Conservation (phyloP, 805 yeast species). For the Hanseniaspora hatyaiensis region DNA sequence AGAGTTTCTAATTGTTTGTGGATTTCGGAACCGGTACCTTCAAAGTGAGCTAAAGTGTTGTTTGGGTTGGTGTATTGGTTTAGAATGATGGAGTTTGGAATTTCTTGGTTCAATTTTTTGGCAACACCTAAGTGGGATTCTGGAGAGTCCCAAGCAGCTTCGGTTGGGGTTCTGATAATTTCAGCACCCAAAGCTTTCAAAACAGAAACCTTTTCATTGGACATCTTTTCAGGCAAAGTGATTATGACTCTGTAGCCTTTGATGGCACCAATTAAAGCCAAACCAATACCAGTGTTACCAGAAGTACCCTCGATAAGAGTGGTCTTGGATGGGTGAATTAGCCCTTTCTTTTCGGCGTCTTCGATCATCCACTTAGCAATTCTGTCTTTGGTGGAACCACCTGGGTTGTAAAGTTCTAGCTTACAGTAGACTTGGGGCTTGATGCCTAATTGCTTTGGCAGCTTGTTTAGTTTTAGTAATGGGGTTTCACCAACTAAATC, state of each 20-base stretch:
- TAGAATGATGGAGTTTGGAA: constrained; percentile 71
- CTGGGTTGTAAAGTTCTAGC: constrained; percentile 74
- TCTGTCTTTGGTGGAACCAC: constrained; percentile 83
- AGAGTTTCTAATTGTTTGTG: constrained; percentile 55
- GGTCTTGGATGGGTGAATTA: constrained; percentile 65
- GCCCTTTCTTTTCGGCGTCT: constrained; percentile 67
- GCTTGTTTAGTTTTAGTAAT: constrained; percentile 55
- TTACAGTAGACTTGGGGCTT: constrained; percentile 63
- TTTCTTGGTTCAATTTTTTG: constrained; percentile 62
- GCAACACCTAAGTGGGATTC: constrained; percentile 88
- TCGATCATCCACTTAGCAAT: constrained; percentile 79
- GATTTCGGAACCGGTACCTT: constrained; percentile 75
- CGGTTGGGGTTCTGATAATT: constrained; percentile 81
- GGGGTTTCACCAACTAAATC: constrained; percentile 84
- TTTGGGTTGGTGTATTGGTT: constrained; percentile 72
- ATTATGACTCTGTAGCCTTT: constrained; percentile 78
- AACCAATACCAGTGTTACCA: constrained; percentile 85
- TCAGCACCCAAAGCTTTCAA: constrained; percentile 84
- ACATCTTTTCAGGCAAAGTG: constrained; percentile 85
- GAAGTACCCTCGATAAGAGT: constrained; percentile 83
- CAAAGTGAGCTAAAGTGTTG: constrained; percentile 76
- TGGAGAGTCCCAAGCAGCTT: constrained; percentile 87
- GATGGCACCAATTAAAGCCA: constrained; percentile 78
- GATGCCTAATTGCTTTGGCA: constrained; percentile 66
- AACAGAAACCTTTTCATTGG: constrained; percentile 79